phyloP scores from a whole-genome alignment of 2,329 filamentous ascomycete genomes.

The Colletotrichum australisinense region DNA sequence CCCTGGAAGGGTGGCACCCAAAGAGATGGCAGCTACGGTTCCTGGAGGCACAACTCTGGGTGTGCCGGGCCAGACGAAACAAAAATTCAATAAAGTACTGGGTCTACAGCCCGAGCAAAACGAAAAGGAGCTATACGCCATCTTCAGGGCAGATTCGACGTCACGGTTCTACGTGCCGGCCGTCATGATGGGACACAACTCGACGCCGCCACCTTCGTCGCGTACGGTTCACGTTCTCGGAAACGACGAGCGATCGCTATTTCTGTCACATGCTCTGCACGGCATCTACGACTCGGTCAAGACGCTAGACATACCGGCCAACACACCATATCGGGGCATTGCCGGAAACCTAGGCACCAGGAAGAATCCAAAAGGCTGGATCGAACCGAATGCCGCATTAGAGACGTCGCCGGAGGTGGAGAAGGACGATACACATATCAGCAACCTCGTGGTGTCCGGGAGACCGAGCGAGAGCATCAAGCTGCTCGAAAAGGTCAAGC shows the following conservation, averaged over 20 bases:
- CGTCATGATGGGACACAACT: slow-evolving; percentile 45
- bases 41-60: slow-evolving; percentile 32
- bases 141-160: slow-evolving; percentile 35
- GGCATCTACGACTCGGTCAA: slow-evolving; percentile 55
- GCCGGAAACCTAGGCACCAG: slow-evolving; percentile 41
- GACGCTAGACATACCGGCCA: slow-evolving; percentile 38
- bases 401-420: neutral
- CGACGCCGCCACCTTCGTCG: slow-evolving; percentile 44
- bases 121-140: slow-evolving; percentile 34
- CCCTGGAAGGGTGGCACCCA: slow-evolving; percentile 35
- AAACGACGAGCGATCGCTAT: slow-evolving; percentile 52
- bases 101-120: slow-evolving; percentile 31
- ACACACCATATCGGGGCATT: slow-evolving; percentile 30
- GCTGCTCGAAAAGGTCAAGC: slow-evolving; percentile 69
- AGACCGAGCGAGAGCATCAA: slow-evolving; percentile 62
- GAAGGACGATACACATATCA: slow-evolving; percentile 65
- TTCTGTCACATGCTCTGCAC: slow-evolving; percentile 54
- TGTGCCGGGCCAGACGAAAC: slow-evolving; percentile 4
- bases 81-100: slow-evolving; percentile 21
- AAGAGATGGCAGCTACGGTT: slow-evolving; percentile 40
- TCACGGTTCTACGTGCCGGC: slow-evolving; percentile 49
- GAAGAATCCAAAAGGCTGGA: slow-evolving; percentile 37
- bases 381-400: slow-evolving; percentile 9
- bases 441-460: slow-evolving; percentile 77
- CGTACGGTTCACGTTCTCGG: slow-evolving; percentile 55